Conservation (phyloP, 2,329 filamentous ascomycete species). For the Colletotrichum cuscutae region DNA sequence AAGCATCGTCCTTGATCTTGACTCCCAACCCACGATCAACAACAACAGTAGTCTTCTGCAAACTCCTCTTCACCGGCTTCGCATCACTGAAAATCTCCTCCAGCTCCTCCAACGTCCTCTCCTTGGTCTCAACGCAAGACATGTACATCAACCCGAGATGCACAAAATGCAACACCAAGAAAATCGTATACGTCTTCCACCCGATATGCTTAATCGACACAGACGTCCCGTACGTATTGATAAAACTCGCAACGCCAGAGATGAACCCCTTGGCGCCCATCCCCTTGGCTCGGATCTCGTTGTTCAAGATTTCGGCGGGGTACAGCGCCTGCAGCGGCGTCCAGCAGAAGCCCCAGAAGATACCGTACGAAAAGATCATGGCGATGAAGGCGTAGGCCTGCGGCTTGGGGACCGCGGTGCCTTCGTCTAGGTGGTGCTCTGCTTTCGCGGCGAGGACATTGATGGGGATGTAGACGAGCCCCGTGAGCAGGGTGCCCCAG, state of each 20-base stretch:
- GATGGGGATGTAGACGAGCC: slow-evolving; percentile 39
- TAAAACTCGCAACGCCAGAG: slow-evolving; percentile 41
- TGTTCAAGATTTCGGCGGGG: slow-evolving; percentile 47
- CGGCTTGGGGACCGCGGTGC: slow-evolving; percentile 6
- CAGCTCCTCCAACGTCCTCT: slow-evolving; percentile 65
- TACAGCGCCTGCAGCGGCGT: slow-evolving; percentile 57
- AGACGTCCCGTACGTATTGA: slow-evolving; percentile 53
- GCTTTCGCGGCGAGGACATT: slow-evolving; percentile 45
- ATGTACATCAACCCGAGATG: slow-evolving; percentile 35
- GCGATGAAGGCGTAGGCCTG: slow-evolving; percentile 36
- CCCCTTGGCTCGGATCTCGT: slow-evolving; percentile 50
- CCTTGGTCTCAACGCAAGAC: slow-evolving; percentile 58
- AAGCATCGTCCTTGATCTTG: slow-evolving; percentile 25
- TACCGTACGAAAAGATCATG: slow-evolving; percentile 56
- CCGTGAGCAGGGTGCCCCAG: slow-evolving; percentile 48
- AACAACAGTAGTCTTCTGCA: slow-evolving; percentile 32
- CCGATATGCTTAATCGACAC: slow-evolving; percentile 52
- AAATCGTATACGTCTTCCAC: slow-evolving; percentile 57
- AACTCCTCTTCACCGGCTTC: slow-evolving; percentile 35
- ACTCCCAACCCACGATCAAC: slow-evolving; percentile 27
- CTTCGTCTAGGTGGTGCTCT: slow-evolving; percentile 40
- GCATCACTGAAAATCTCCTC: slow-evolving; percentile 63
- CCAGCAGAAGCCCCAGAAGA: slow-evolving; percentile 57
- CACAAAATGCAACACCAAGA: slow-evolving; percentile 53
- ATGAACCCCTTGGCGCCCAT: slow-evolving; percentile 53